A percentile compares a stretch with the other conserved stretches of the same genome.
phyloP scores from a whole-genome alignment of 345 rosid genomes.

The Rhodamnia rubescens region DNA sequence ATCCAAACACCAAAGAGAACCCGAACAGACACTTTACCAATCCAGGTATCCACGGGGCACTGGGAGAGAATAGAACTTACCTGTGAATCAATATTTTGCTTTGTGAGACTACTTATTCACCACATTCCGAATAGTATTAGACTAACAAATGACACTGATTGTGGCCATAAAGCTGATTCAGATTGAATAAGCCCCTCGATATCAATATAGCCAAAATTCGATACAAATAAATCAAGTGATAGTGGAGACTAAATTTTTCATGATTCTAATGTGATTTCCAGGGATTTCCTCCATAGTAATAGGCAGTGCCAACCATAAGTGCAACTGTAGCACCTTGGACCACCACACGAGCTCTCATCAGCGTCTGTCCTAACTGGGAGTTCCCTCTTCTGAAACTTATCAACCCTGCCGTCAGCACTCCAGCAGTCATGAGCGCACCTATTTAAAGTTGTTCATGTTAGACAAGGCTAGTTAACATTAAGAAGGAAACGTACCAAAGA shows the following conservation, averaged over 20 bases:
- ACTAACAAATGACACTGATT: background rate
- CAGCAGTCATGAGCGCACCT: slow-evolving; percentile 92
- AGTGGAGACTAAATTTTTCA: background rate
- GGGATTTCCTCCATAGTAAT: slow-evolving; percentile 77
- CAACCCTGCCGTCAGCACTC: slow-evolving; percentile 95
- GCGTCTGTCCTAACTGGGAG: slow-evolving; percentile 34
- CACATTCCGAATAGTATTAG: background rate
- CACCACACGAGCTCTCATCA: slow-evolving; percentile 46
- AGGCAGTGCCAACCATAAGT: slow-evolving; percentile 60
- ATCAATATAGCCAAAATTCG: background rate
- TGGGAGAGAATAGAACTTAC: background rate
- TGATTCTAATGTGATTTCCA: slow-evolving; percentile 27
- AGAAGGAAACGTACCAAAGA: background rate
- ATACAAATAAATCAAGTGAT: background rate
- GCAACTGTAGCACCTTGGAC: slow-evolving; percentile 49
- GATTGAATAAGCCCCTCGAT: background rate
- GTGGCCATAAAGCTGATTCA: background rate
- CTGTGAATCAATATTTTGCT: background rate
- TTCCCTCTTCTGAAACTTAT: slow-evolving; percentile 39
- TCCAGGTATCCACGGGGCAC: background rate
- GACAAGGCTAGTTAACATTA: background rate
- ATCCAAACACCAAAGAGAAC: background rate
- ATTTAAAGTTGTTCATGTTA: background rate
- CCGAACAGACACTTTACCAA: background rate
- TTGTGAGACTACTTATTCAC: background rate